Evolutionary conservation across 768 basidiomycete genomes (phyloP).

Genomic region (Russula olivacea): DNA sequence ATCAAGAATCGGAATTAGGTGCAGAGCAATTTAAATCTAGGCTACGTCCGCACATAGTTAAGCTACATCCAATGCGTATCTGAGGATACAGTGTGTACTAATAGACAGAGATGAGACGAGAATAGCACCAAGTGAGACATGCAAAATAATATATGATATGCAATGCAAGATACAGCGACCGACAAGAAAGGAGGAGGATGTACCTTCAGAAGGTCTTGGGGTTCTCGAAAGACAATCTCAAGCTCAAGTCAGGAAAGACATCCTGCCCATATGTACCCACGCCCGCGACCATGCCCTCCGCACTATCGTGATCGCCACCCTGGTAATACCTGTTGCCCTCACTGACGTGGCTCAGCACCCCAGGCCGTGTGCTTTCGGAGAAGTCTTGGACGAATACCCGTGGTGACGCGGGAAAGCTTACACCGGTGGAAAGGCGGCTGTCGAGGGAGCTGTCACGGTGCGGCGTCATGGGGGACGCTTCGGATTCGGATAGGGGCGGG

Average conservation of each 20-base stretch:
- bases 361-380: neutral
- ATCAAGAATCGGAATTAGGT: neutral
- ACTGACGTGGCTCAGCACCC: neutral
- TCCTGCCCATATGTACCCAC: slow-evolving; percentile 12
- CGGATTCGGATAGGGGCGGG: slow-evolving; percentile 9
- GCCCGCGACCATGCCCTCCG: neutral
- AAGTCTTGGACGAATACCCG: slow-evolving; percentile 3
- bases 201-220: slow-evolving; percentile 8
- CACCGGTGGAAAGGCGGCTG: neutral
- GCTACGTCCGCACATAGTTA: slow-evolving; percentile 10
- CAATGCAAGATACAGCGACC: neutral
- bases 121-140: neutral
- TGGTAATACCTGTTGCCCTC: neutral
- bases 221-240: neutral
- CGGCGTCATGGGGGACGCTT: slow-evolving; percentile 22
- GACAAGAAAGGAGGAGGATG: neutral
- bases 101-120: slow-evolving; percentile 6
- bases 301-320: neutral
- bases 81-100: slow-evolving; percentile 15
- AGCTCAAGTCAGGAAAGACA: neutral
- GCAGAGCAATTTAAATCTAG: slow-evolving; percentile 3
- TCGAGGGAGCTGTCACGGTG: slow-evolving; percentile 16
- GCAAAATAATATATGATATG: neutral
- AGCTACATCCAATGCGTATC: slow-evolving; percentile 14
- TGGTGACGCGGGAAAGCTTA: neutral